Conservation (phyloP, 352 stramenopile genomes). For the Plasmopara muralis region DNA sequence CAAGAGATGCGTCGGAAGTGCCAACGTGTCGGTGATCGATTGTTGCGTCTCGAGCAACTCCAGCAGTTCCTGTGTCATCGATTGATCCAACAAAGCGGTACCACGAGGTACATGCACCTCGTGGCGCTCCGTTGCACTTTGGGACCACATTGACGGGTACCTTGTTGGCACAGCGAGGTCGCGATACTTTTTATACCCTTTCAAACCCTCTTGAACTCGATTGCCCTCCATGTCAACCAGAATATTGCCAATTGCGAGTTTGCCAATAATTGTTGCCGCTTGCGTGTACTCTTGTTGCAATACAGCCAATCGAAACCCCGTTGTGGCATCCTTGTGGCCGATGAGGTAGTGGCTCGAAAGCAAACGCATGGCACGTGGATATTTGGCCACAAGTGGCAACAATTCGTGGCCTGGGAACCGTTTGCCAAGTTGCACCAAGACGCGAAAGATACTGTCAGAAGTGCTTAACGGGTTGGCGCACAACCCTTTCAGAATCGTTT, state of each 20-base stretch:
- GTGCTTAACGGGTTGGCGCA: conserved; percentile 41
- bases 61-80: conserved; percentile 47
- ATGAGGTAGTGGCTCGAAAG: conserved; percentile 35
- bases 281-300: conserved; percentile 22
- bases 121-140: no score
- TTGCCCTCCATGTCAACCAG: conserved; percentile 31
- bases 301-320: conserved; percentile 26
- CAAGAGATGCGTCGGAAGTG: conserved; percentile 36
- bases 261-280: conserved; percentile 33
- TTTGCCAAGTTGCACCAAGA: conserved; percentile 27
- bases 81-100: conserved; percentile 34
- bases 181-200: conserved; percentile 23
- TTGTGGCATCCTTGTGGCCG: conserved; percentile 23
- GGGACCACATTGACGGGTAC: no score
- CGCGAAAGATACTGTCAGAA: conserved; percentile 36
- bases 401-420: conserved; percentile 28
- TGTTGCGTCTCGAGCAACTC: conserved; percentile 37
- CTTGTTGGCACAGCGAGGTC: not conserved
- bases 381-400: conserved; percentile 32
- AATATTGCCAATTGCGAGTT: conserved; percentile 41
- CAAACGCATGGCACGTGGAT: conserved; percentile 37
- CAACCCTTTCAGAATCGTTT: conserved; percentile 39
- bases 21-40: conserved; percentile 32
- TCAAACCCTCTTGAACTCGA: conserved; percentile 33
- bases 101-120: conserved; percentile 9